Evolutionary conservation across 305 asterid genomes (phyloP), one percentile per base, ranked within the genome.

Genomic region (Solanum hybrid): DNA sequence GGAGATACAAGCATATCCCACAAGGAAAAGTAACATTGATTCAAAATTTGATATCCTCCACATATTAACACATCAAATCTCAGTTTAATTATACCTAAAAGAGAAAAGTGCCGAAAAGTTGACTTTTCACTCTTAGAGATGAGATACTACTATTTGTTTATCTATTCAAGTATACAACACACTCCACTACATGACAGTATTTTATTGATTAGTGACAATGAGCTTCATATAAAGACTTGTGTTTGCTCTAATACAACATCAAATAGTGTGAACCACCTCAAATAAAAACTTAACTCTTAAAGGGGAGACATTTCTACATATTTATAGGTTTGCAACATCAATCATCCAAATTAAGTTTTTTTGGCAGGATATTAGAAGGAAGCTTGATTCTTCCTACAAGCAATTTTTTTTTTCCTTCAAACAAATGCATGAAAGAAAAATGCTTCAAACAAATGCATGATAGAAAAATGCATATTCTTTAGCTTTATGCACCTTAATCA

Each of bases 391-490:
- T 34, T 34, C 37, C 37, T 34, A 83, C 87, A 45, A 51, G 65
- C 73, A 45, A 45, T 20, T 41, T 27, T 2, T 29, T 39, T 45
- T 83, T 17, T 3, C 73, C 37, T 82, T 26, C 37, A 82, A 39
- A 45, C 87, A 82, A 82, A 82, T 82, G 65, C 87, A 39, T 81
- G 87, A 81, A 26, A 39, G 26, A 81, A 81, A 75, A 83, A 41
- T 41, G 26, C 36, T 83, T 41, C 38, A 41, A 41, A 10, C 87
- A 83, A 83, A 83, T 45, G 70, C 87, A 41, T 82, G 87, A 82
- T 8, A 41, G 27, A 82, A 82, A 76, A 83, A 39, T 41, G 26
- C 72, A 45, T 83, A 29, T 83, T 37, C 37, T 17, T 83, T 38
- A 24, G 73, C 73, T 83, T 45, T 83, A 41, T 27, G 72, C 26